A percentile compares a stretch with the other conserved stretches of the same genome.
Evolutionary conservation across 768 basidiomycete genomes (phyloP).

Genomic region (Rhizopogon sp.): DNA sequence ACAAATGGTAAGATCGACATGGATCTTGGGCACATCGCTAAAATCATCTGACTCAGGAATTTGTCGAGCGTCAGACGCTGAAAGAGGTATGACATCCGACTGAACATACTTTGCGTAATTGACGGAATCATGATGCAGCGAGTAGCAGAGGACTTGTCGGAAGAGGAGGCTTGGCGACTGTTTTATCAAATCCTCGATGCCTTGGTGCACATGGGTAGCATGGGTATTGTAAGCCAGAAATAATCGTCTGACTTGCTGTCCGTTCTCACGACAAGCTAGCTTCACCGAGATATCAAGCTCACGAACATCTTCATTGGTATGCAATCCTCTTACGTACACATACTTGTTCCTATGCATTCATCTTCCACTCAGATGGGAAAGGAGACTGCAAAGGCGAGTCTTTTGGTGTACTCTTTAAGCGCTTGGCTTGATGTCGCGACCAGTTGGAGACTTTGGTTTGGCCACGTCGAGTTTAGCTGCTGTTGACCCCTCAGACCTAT

Average conservation of each 20-base stretch:
- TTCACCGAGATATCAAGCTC: constrained; percentile 87
- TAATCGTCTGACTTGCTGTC: not conserved
- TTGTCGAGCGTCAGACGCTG: constrained; percentile 86
- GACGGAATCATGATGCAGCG: constrained; percentile 36
- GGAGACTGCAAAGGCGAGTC: constrained; percentile 73
- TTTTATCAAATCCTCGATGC: constrained; percentile 91
- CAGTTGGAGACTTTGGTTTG: constrained; percentile 91
- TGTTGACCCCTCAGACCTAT: constrained; percentile 68
- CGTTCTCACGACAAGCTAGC: constrained; percentile 24
- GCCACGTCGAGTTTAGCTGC: constrained; percentile 80
- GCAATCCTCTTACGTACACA: constrained; percentile 12
- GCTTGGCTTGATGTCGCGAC: not conserved
- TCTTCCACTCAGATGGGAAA: constrained; percentile 54
- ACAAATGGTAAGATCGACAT: constrained; percentile 65
- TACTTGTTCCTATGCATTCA: not conserved
- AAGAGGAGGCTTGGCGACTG: constrained; percentile 85
- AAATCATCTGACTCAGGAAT: constrained; percentile 50
- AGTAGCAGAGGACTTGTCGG: constrained; percentile 74
- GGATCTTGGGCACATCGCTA: not conserved
- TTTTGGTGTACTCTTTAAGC: not conserved
- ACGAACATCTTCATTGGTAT: constrained; percentile 92
- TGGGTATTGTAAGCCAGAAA: constrained; percentile 69
- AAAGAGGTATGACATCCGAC: constrained; percentile 51
- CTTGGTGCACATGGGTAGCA: constrained; percentile 80
- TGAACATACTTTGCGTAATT: not conserved